These are phyloP conservation scores for Podaxis mareebaensis DNA, from an alignment of 768 basidiomycete genomes.

Conservation along the genomic window DNA sequence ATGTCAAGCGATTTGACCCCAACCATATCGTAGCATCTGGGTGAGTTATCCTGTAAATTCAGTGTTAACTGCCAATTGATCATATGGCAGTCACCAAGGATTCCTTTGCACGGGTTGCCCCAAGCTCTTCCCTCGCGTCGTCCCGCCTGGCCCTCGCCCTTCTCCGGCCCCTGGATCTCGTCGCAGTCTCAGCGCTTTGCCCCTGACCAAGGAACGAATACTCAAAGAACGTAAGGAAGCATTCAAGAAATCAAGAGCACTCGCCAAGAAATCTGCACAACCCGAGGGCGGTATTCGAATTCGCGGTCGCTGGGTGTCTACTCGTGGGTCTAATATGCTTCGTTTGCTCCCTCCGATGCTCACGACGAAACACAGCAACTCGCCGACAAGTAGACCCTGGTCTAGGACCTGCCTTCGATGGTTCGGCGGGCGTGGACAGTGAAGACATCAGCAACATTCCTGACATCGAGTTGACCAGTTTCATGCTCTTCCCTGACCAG, in stretches of 20 bases:
- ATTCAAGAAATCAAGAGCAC: slow-evolving; percentile 41
- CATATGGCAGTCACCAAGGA: slow-evolving; percentile 43
- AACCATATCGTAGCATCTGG: slow-evolving; percentile 69
- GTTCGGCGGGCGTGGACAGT: slow-evolving; percentile 65
- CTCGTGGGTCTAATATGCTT: slow-evolving; percentile 36
- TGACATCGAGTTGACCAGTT: slow-evolving; percentile 55
- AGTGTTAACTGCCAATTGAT: slow-evolving; percentile 3
- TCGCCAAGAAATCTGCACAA: slow-evolving; percentile 19
- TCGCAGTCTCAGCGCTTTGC: slow-evolving; percentile 32
- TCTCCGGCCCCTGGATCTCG: slow-evolving; percentile 43
- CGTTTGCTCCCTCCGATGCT: background rate
- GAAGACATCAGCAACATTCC: slow-evolving; percentile 63
- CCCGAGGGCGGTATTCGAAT: slow-evolving; percentile 45
- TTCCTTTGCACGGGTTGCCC: slow-evolving; percentile 58
- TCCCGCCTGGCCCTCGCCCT: slow-evolving; percentile 38
- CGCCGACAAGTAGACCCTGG: slow-evolving; percentile 44
- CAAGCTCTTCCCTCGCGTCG: slow-evolving; percentile 48
- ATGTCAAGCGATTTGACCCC: slow-evolving; percentile 49
- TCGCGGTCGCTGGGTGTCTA: slow-evolving; percentile 61
- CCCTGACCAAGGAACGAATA: slow-evolving; percentile 48
- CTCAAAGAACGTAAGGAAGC: slow-evolving; percentile 49
- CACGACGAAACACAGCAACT: slow-evolving; percentile 35
- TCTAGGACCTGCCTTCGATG: slow-evolving; percentile 57
- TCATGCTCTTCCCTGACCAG: slow-evolving; percentile 73
- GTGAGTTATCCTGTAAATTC: slow-evolving; percentile 32